Conservation (phyloP, 352 stramenopile species). For the Pythium folliculosum region DNA sequence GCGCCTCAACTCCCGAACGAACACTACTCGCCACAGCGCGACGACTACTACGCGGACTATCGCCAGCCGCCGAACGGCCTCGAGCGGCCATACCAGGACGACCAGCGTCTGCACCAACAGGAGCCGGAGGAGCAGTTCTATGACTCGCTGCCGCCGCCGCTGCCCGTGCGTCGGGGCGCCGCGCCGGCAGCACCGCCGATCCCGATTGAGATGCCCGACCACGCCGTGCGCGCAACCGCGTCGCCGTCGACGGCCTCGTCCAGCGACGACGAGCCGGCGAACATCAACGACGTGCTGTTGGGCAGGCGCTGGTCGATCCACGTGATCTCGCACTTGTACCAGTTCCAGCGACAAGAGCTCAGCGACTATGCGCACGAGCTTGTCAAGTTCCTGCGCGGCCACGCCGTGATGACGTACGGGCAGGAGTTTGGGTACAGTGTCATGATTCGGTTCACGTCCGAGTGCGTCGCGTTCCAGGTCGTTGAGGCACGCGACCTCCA, state of each 20-base stretch:
- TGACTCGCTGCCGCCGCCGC: constrained; percentile 9
- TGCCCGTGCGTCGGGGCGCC: constrained; percentile 1
- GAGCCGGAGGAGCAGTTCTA: constrained; percentile 5
- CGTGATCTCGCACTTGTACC: constrained; percentile 34
- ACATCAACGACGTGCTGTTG: constrained; percentile 28
- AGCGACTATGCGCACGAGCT: constrained; percentile 31
- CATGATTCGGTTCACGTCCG: constrained; percentile 22
- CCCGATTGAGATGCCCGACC: constrained; percentile 12
- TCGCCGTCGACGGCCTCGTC: not conserved
- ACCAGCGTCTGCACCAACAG: not conserved
- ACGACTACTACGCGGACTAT: not conserved
- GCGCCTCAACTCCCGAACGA: not conserved
- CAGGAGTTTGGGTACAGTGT: constrained; percentile 36
- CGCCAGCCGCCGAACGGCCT: not conserved
- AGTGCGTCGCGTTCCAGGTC: constrained; percentile 29
- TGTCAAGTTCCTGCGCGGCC: constrained; percentile 32
- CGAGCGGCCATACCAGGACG: not conserved
- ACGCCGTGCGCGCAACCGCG: constrained; percentile 4
- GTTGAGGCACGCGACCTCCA: constrained; percentile 29
- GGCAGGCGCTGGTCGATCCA: constrained; percentile 36
- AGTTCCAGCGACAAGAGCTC: constrained; percentile 28
- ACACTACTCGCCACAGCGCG: not conserved
- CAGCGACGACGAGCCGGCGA: constrained; percentile 5
- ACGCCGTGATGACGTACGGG: constrained; percentile 25
- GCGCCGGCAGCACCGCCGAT: not conserved